These are phyloP conservation scores for Fusarium albidum DNA, from an alignment of 2,329 filamentous ascomycete species.

Conservation along the genomic window DNA sequence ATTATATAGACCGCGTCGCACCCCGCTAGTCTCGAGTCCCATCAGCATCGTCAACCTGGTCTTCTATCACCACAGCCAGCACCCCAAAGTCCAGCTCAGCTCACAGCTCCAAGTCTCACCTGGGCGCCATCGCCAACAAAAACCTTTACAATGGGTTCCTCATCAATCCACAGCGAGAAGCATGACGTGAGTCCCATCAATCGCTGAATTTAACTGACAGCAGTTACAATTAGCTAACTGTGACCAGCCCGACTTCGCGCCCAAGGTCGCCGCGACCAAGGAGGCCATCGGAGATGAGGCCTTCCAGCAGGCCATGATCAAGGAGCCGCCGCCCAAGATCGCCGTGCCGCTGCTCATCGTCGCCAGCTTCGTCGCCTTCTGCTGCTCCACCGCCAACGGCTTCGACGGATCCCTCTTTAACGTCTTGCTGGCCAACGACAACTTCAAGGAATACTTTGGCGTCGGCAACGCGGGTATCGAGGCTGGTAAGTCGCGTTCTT, in stretches of 20 bases:
- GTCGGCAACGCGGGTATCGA: slow-evolving; percentile 36
- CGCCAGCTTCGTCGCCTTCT: slow-evolving; percentile 39
- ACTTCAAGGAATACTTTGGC: slow-evolving; percentile 59
- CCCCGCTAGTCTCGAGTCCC: too few species aligned
- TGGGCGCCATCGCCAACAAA: slow-evolving; percentile 20
- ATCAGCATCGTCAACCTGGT: too few species aligned
- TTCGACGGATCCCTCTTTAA: slow-evolving; percentile 60
- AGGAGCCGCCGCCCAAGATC: slow-evolving; percentile 39
- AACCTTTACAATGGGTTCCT: slow-evolving; percentile 29
- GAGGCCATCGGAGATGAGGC: slow-evolving; percentile 38
- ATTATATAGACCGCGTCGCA: slow-evolving; percentile 25
- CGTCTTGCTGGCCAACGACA: slow-evolving; percentile 54
- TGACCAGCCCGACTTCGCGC: neutral
- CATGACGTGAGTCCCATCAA: slow-evolving; percentile 18
- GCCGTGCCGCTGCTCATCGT: slow-evolving; percentile 32
- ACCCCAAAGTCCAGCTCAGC: too few species aligned
- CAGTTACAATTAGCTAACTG: neutral
- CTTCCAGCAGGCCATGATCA: slow-evolving; percentile 42
- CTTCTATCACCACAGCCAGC: neutral
- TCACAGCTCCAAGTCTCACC: neutral
- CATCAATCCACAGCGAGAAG: slow-evolving; percentile 27
- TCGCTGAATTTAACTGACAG: neutral
- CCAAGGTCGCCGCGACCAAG: slow-evolving; percentile 29
- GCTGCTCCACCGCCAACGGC: slow-evolving; percentile 42
- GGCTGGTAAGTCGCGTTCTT: slow-evolving; percentile 20